phyloP scores from a whole-genome alignment of 371 early-diverging fungal genomes.

The Lichtheimia ramosa region DNA sequence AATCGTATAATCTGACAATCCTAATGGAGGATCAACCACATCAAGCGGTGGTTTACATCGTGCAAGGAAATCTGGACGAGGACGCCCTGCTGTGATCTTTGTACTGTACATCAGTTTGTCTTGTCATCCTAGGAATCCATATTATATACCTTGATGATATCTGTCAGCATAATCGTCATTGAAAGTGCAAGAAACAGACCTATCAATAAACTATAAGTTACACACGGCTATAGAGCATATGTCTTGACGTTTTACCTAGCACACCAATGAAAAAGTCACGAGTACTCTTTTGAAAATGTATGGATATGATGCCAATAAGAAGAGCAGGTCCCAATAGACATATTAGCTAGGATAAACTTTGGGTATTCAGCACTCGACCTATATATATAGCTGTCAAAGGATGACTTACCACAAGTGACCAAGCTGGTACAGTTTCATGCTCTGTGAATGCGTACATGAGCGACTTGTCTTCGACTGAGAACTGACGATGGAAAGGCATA shows the following conservation, averaged over 20 bases:
- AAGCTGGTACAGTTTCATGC: slow-evolving; percentile 6
- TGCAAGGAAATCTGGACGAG: slow-evolving; percentile 91
- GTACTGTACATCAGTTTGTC: background rate
- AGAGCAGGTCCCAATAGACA: slow-evolving; percentile 55
- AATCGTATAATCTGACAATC: slow-evolving; percentile 58
- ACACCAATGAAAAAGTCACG: slow-evolving; percentile 69
- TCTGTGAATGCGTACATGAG: slow-evolving; percentile 50
- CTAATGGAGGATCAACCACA: slow-evolving; percentile 51
- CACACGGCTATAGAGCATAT: background rate
- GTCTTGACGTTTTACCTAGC: slow-evolving; percentile 41
- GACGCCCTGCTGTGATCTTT: slow-evolving; percentile 58
- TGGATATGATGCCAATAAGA: slow-evolving; percentile 45
- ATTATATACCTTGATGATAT: slow-evolving; percentile 68
- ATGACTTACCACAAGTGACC: slow-evolving; percentile 7
- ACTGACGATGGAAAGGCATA: slow-evolving; percentile 66
- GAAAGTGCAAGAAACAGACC: slow-evolving; percentile 60
- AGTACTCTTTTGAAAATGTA: slow-evolving; percentile 48
- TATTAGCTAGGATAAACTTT: slow-evolving; percentile 25
- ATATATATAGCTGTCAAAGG: background rate
- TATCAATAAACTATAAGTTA: slow-evolving; percentile 2
- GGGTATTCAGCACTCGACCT: background rate
- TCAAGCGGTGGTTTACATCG: slow-evolving; percentile 74
- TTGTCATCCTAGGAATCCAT: background rate
- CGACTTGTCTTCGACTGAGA: slow-evolving; percentile 63
- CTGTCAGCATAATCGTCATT: slow-evolving; percentile 68